Base-by-base conservation (phyloP, 179 eudicot genomes). In the Beta macrorhiza region DNA sequence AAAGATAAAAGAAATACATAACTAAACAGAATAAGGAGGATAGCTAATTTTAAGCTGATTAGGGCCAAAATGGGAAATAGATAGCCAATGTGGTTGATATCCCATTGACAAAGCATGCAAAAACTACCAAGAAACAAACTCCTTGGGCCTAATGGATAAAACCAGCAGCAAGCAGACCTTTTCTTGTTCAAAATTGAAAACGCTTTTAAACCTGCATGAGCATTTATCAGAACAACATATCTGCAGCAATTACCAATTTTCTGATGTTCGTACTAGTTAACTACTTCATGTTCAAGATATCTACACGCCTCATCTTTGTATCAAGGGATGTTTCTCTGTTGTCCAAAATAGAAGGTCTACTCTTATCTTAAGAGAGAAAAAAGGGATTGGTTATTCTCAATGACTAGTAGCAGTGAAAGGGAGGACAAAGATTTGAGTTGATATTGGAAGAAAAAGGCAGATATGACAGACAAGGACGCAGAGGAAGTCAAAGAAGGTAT, bases 401-500 rank as follows among this genome's bases (percentile, higher is more conserved):
- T 11, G 47, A 7, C 51, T 63, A 65, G 71, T 45, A 64, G 53
- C 57, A 77, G n/a, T 6, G 22, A 25, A n/a, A 32, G 37, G 75
- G 42, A 20, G 19, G 17, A 20, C 37, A n/a, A 22, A 63, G 22
- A 61, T 16, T 16, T 72, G 14, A 17, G 58, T 13, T 14, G 32
- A 71, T 52, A 9, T 59, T 29, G 14, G 20, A 44, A 81, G 58
- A 44, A 69, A 42, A 9, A 51, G 55, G 19, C 65, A 78, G 15
- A 32, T 32, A 74, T 73, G 29, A 49, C 32, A 32, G 63, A 49
- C 67, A 80, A 37, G 2, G 51, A 15, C 58, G 78, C 45, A 20
- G 57, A 20, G 29, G 65, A 58, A 55, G 59, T 13, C 57, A 75
- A 58, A 75, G 9, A 65, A 57, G 83, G 67, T n/a, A 69, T 17